Percentiles rank a stretch among this genome's conserved stretches.
phyloP scores from a whole-genome alignment of 106 monocot genomes.

The Platanthera zijinensis region DNA sequence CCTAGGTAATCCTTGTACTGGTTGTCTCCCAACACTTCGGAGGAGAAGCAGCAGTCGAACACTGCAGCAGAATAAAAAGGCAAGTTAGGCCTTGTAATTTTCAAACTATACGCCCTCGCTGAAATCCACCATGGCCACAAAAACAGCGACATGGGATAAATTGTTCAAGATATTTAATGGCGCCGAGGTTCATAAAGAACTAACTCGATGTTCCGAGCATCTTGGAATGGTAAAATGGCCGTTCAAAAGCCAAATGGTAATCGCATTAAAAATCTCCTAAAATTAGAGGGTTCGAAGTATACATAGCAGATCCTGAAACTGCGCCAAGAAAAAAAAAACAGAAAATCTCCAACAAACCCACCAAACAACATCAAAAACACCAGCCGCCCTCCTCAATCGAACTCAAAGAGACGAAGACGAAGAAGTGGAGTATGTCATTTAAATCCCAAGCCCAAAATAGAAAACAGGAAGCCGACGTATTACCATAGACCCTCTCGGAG shows the following conservation, averaged over 20 bases:
- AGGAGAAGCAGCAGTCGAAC: constrained; percentile 86
- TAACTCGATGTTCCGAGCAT: not conserved
- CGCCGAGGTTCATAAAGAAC: not conserved
- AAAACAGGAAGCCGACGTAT: not conserved
- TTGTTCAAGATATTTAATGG: not conserved
- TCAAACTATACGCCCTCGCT: not conserved
- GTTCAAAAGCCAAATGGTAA: not conserved
- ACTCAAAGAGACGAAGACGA: not conserved
- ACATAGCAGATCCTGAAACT: not conserved
- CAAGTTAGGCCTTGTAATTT: not conserved
- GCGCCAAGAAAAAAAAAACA: not conserved
- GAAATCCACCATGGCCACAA: not conserved
- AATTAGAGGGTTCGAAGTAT: not conserved
- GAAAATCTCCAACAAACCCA: not conserved
- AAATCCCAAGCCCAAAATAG: not conserved
- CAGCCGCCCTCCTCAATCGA: not conserved
- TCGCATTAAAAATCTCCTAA: not conserved
- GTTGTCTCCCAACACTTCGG: constrained; percentile 46
- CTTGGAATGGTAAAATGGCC: too few relatives aligned
- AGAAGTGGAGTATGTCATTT: not conserved
- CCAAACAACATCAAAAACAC: not conserved
- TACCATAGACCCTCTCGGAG: constrained; percentile 96
- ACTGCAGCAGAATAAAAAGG: constrained; percentile 34
- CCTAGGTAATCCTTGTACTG: constrained; percentile 67
- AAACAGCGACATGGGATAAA: not conserved